These are phyloP conservation scores for Tulasnella sp. DNA, from an alignment of 768 basidiomycete species.

Conservation along the genomic window DNA sequence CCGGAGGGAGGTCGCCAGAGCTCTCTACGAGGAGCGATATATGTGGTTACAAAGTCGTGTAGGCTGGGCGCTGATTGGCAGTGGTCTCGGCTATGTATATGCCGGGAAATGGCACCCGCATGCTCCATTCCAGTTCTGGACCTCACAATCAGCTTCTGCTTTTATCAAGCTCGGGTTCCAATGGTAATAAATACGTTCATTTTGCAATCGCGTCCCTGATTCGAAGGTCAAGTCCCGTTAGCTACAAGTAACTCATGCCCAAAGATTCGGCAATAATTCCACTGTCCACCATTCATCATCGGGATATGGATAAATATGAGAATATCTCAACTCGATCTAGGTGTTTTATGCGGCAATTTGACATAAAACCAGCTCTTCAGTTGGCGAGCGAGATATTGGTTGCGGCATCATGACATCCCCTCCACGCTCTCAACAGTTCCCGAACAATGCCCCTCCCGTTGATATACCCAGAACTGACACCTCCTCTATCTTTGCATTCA, in stretches of 20 bases:
- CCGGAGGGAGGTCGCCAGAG: too few relatives aligned
- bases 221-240: background rate
- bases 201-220: background rate
- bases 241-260: background rate
- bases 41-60: too few relatives aligned
- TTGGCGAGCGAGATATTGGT: background rate
- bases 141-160: background rate
- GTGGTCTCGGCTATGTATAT: background rate
- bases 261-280: background rate
- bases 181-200: background rate
- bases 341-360: too few relatives aligned
- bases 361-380: background rate
- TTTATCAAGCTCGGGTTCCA: background rate
- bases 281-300: background rate
- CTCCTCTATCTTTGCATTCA: background rate
- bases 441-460: background rate
- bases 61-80: too few relatives aligned
- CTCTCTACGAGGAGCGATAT: too few relatives aligned
- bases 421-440: background rate
- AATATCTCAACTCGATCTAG: background rate
- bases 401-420: background rate
- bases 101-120: background rate
- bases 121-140: too few relatives aligned
- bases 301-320: rapidly evolving
- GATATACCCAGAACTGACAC: background rate